Evolutionary conservation across 1,284 basidiomycete species (phyloP).

Genomic region (Moniliophthora roreri): DNA sequence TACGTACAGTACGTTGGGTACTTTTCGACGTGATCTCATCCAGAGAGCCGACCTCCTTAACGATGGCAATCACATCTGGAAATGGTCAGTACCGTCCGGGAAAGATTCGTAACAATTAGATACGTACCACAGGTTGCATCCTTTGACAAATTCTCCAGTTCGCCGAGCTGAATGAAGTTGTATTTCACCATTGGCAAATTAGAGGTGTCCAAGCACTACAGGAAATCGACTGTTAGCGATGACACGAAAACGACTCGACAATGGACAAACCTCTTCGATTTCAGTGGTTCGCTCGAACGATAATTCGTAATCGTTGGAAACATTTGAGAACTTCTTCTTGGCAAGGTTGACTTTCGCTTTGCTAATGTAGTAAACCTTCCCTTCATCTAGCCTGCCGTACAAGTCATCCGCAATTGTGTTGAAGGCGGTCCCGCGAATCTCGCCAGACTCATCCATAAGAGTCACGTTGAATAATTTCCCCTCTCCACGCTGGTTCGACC

Average conservation of each 20-base stretch:
- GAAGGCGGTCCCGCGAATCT: conserved; percentile 92
- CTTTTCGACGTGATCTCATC: conserved; percentile 74
- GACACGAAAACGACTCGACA: too few species aligned
- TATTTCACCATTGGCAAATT: conserved; percentile 83
- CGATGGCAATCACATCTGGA: conserved; percentile 82
- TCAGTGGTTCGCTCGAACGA: conserved; percentile 83
- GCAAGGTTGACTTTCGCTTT: conserved; percentile 92
- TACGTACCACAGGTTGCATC: conserved; percentile 77
- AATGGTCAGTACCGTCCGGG: conserved; percentile 15
- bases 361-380: conserved; percentile 91
- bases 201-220: conserved; percentile 75
- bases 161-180: conserved; percentile 73
- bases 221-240: too few species aligned
- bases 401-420: conserved; percentile 86
- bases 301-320: conserved; percentile 95
- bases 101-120: conserved; percentile 15
- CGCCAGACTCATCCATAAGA: conserved; percentile 93
- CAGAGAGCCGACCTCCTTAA: conserved; percentile 77
- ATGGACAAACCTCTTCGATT: conserved; percentile 66
- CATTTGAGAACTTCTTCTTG: conserved; percentile 95
- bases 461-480: conserved; percentile 95
- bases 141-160: conserved; percentile 67
- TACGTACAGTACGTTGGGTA: conserved; percentile 63
- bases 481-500: conserved; percentile 90
- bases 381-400: conserved; percentile 85